phyloP scores from a whole-genome alignment of 495 filamentous ascomycete species.

The Penicillium cataractarum region DNA sequence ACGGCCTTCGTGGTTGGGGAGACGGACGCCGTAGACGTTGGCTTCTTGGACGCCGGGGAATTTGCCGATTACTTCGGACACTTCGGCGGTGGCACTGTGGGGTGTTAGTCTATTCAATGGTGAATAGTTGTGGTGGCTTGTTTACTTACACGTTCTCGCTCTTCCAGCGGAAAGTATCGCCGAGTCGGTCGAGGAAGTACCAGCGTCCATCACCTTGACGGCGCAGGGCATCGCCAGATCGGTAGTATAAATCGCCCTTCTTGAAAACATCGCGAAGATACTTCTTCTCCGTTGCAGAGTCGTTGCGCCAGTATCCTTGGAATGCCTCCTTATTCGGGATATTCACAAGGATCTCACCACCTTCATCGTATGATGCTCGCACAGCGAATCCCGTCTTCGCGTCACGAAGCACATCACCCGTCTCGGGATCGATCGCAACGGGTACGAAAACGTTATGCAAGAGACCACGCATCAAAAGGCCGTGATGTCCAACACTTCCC shows the following conservation, averaged over 20 bases:
- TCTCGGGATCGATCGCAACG: constrained; percentile 68
- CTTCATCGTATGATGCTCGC: constrained; percentile 63
- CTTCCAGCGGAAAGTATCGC: constrained; percentile 86
- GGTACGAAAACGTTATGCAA: constrained; percentile 61
- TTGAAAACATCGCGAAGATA: constrained; percentile 70
- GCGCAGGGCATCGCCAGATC: constrained; percentile 72
- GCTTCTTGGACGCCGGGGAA: constrained; percentile 72
- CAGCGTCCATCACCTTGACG: constrained; percentile 69
- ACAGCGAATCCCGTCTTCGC: constrained; percentile 67
- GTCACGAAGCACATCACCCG: constrained; percentile 65
- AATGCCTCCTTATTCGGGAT: constrained; percentile 62
- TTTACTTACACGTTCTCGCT: constrained; percentile 70
- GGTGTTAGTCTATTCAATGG: neutral
- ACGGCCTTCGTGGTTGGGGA: constrained; percentile 73
- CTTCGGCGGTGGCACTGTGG: constrained; percentile 67
- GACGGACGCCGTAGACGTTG: constrained; percentile 75
- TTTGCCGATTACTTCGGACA: constrained; percentile 66
- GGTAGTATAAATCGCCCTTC: constrained; percentile 76
- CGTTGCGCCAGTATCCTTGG: constrained; percentile 71
- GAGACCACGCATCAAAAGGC: constrained; percentile 54
- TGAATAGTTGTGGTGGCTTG: no score
- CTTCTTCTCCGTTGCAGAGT: constrained; percentile 68
- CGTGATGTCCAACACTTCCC: constrained; percentile 73
- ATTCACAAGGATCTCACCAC: constrained; percentile 77
- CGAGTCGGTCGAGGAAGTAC: constrained; percentile 78